phyloP scores from a whole-genome alignment of 2,329 filamentous ascomycete genomes.

The Diaporthe capsici region DNA sequence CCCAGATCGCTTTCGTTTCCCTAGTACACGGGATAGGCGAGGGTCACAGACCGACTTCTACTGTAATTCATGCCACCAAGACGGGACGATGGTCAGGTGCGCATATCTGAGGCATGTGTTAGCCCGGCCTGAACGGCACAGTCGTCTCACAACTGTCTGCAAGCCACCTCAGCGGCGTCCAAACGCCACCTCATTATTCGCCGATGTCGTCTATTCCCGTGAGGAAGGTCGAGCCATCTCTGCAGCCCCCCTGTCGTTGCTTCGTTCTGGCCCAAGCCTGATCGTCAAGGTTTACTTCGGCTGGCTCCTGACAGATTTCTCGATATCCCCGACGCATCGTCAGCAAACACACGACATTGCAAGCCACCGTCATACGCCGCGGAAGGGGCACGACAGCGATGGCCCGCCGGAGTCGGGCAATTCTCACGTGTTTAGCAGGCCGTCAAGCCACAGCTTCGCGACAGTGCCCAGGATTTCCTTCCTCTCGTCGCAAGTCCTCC shows the following conservation, averaged over 20 bases:
- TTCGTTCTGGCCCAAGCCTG: slow-evolving; percentile 16
- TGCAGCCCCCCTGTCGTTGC: slow-evolving; percentile 6
- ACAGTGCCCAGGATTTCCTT: background rate
- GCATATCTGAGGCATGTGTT: slow-evolving; percentile 35
- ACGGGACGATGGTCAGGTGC: slow-evolving; percentile 37
- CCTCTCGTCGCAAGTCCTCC: background rate
- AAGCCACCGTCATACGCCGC: slow-evolving; percentile 1
- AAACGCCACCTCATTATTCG: slow-evolving; percentile 25
- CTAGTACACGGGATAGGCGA: background rate
- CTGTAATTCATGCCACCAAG: slow-evolving; percentile 28
- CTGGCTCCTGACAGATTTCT: slow-evolving; percentile 8
- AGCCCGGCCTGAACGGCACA: slow-evolving; percentile 34
- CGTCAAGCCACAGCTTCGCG: slow-evolving; percentile 8
- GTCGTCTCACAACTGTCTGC: slow-evolving; percentile 38
- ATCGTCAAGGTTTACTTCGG: slow-evolving; percentile 19
- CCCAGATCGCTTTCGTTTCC: background rate
- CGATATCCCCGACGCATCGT: slow-evolving; percentile 18
- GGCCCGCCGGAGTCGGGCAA: slow-evolving; percentile 6
- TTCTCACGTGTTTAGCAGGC: slow-evolving; percentile 16
- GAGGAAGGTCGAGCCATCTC: slow-evolving; percentile 20
- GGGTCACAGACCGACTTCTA: slow-evolving; percentile 5
- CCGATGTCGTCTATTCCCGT: slow-evolving; percentile 26
- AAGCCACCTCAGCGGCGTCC: slow-evolving; percentile 37
- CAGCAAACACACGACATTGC: slow-evolving; percentile 21
- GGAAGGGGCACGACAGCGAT: background rate